phyloP scores from a whole-genome alignment of 768 basidiomycete species.

The Harrya chromipes region DNA sequence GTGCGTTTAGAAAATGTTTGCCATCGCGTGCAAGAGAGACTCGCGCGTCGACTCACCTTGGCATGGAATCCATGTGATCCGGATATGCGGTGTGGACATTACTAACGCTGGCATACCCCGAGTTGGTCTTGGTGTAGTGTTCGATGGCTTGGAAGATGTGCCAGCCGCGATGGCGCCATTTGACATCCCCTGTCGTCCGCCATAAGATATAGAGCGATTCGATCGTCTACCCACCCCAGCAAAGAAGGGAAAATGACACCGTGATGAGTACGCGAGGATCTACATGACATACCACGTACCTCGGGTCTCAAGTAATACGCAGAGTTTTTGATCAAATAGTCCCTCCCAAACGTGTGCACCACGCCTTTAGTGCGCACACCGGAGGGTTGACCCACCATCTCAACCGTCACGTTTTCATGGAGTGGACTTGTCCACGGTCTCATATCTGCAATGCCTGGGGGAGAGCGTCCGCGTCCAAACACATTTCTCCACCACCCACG shows the following conservation, averaged over 20 bases:
- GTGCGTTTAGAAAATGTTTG: too few species aligned
- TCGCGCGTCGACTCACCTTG: slow-evolving; percentile 47
- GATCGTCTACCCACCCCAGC: slow-evolving; percentile 48
- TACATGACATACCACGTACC: slow-evolving; percentile 41
- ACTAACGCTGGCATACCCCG: slow-evolving; percentile 58
- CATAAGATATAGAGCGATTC: slow-evolving; percentile 73
- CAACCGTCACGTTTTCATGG: slow-evolving; percentile 3
- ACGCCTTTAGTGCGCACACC: background rate
- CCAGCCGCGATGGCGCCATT: slow-evolving; percentile 74
- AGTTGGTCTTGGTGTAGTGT: slow-evolving; percentile 49
- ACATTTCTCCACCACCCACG: background rate
- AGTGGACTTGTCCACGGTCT: slow-evolving; percentile 20
- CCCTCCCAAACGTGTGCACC: slow-evolving; percentile 33
- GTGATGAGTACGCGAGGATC: background rate
- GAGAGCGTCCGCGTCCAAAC: slow-evolving; percentile 30
- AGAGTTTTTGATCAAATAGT: slow-evolving; percentile 47
- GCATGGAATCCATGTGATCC: slow-evolving; percentile 54
- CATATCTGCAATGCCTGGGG: slow-evolving; percentile 49
- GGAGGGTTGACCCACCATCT: background rate
- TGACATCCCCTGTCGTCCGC: slow-evolving; percentile 61
- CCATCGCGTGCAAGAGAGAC: background rate
- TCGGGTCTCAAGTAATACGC: slow-evolving; percentile 68
- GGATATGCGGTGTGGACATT: slow-evolving; percentile 42
- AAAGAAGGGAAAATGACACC: background rate
- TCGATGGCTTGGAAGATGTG: slow-evolving; percentile 64